Percentiles rank a stretch among this genome's conserved stretches.
These are phyloP conservation scores for Eremothecium cymbalariae DNA, from an alignment of 1,139 yeast genomes.

Conservation along the genomic window DNA sequence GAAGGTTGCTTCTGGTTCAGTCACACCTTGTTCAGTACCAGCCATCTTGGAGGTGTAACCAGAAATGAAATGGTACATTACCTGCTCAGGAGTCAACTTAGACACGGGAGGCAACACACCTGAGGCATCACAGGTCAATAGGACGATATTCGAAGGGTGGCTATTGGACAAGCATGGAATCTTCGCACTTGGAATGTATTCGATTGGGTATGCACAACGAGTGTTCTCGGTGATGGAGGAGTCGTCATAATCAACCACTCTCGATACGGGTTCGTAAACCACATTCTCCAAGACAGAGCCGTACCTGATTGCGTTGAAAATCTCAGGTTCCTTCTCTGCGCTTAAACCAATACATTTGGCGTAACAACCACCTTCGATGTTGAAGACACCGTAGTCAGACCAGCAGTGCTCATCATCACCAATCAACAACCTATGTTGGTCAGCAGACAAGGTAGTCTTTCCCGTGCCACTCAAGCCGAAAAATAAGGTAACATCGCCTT, in stretches of 20 bases:
- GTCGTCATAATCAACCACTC: conserved; percentile 80
- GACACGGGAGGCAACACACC: conserved; percentile 98
- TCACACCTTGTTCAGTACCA: conserved; percentile 98
- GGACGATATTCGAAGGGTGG: conserved; percentile 87
- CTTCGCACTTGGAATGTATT: conserved; percentile 91
- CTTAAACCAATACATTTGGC: conserved; percentile 92
- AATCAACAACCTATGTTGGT: conserved; percentile 85
- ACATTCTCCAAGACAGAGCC: conserved; percentile 95
- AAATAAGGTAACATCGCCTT: conserved; percentile 72
- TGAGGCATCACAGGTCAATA: conserved; percentile 95
- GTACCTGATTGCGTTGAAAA: conserved; percentile 86
- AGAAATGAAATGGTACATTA: conserved; percentile 97
- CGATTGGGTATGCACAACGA: conserved; percentile 98
- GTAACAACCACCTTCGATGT: conserved; percentile 99
- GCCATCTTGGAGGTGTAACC: conserved; percentile 99
- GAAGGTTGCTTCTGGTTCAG: conserved; percentile 97
- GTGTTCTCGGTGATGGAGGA: conserved; percentile 89
- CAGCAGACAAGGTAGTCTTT: conserved; percentile 95
- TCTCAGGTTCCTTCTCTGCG: conserved; percentile 94
- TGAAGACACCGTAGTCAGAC: conserved; percentile 97
- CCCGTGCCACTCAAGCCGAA: conserved; percentile 98
- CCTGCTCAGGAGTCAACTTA: conserved; percentile 87
- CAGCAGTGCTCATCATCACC: conserved; percentile 99
- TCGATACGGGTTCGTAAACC: conserved; percentile 69
- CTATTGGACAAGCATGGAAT: conserved; percentile 85